Conservation (phyloP, 495 filamentous ascomycete genomes). For the Penicillium salamii region DNA sequence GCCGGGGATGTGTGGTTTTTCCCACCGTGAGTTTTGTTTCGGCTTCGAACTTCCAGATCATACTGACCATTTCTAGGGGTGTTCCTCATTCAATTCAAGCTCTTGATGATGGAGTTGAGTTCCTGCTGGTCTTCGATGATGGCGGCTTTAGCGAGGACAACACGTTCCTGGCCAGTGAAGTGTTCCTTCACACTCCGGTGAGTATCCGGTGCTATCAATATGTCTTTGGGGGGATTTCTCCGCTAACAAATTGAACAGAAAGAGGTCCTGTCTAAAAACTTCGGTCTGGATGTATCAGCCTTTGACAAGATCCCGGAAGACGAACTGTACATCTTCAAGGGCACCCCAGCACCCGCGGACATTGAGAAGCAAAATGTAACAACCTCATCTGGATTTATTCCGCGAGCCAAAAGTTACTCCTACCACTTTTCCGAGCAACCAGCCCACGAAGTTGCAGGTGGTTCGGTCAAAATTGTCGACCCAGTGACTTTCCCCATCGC, state of each 20-base stretch:
- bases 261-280: constrained; percentile 62
- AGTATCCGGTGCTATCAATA: too few species aligned
- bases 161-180: constrained; percentile 65
- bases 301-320: constrained; percentile 58
- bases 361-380: constrained; percentile 62
- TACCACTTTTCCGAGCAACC: constrained; percentile 67
- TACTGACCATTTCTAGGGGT: constrained; percentile 32
- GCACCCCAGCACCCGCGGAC: constrained; percentile 57
- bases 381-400: constrained; percentile 54
- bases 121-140: constrained; percentile 68
- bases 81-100: constrained; percentile 69
- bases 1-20: constrained; percentile 74
- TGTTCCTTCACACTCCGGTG: constrained; percentile 56
- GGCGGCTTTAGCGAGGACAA: constrained; percentile 67
- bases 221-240: neutral
- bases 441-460: constrained; percentile 56
- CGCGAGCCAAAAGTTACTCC: constrained; percentile 52
- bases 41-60: neutral
- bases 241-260: constrained; percentile 24
- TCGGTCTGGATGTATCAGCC: constrained; percentile 50
- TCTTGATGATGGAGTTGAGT: constrained; percentile 61
- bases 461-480: constrained; percentile 67
- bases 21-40: constrained; percentile 39
- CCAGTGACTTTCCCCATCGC: constrained; percentile 61
- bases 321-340: constrained; percentile 69